Percentiles rank a stretch among this genome's conserved stretches.
Conservation (phyloP, 164 flowering plant genomes). For the Pachysandra terminalis region DNA sequence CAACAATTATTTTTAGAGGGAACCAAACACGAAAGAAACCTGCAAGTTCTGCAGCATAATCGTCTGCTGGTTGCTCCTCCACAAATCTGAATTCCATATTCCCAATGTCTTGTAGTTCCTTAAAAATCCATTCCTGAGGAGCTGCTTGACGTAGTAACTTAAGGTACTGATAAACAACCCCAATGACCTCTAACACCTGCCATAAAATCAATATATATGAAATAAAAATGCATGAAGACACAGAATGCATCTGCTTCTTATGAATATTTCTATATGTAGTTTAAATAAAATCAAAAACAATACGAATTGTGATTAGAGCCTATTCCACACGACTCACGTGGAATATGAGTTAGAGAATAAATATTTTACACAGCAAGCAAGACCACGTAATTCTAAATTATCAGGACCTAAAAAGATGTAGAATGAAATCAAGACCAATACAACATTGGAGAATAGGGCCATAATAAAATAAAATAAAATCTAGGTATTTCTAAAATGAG, state of each 20-base stretch:
- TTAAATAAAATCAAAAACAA: no score
- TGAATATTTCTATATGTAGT: no score
- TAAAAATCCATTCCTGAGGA: slow-evolving; percentile 88
- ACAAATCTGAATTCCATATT: slow-evolving; percentile 90
- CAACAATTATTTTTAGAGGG: background rate
- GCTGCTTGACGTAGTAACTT: slow-evolving; percentile 59
- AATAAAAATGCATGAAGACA: background rate
- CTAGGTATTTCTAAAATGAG: background rate
- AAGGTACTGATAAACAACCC: slow-evolving; percentile 83
- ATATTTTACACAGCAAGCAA: no score
- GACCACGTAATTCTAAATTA: no score
- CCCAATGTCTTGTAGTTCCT: slow-evolving; percentile 92
- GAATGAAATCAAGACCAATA: no score
- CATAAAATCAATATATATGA: slow-evolving; percentile 5
- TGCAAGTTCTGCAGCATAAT: slow-evolving; percentile 95
- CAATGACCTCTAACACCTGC: slow-evolving; percentile 81
- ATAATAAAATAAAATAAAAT: no score
- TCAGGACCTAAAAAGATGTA: no score
- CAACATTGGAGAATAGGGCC: no score
- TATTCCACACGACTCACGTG: no score
- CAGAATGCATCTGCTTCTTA: no score
- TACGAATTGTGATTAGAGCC: no score
- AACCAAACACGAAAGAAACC: slow-evolving; percentile 32
- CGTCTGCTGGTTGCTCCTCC: slow-evolving; percentile 93
- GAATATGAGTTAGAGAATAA: no score